Evolutionary conservation across 202 grass and related monocot species (phyloP), one percentile per base, ranked within the genome.

Genomic region (Digitaria exilis): DNA sequence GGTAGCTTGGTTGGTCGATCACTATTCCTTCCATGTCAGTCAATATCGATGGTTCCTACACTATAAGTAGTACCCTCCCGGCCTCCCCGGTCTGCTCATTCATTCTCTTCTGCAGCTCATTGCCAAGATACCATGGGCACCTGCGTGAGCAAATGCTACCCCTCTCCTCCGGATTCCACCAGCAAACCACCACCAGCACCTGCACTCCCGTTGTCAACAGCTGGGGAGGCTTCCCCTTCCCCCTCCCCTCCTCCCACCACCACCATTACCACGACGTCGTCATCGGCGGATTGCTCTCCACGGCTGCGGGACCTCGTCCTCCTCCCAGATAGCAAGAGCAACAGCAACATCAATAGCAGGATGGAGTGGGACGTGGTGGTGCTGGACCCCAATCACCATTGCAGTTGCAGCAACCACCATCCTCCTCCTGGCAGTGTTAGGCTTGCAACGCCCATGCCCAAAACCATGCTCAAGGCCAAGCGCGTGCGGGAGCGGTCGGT

Each of bases 61-160:
- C n/a, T n/a, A n/a, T n/a, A n/a, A n/a, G n/a, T n/a, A n/a, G n/a
- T n/a, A n/a, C n/a, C n/a, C n/a, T n/a, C n/a, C n/a, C n/a, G n/a
- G 35, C 35, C 35, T 37, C 35, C 1, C 35, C 3, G 35, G 3
- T 37, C 7, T 57, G 54, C 19, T 55, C n/a, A 25, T 25, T 57
- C 10, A 12, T 57, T 11, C n/a, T n/a, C n/a, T 24, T 57, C 8
- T 16, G 50, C 50, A n/a, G 46, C 4, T 21, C 18, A 54, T 54
- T 7, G 19, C 18, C 19, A 9, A 7, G 19, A 21, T 21, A 55
- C 22, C 52, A 56, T 92, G 90, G 90, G 90, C 49, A 76, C 77
- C 39, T 90, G 87, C 25, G 91, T 67, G 69, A 93, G 91, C 84
- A 87, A 87, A 62, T 93, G 91, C 80, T 93, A 60, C 49, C 69